Conservation (phyloP, 176 grass and related monocot species). For the Melocanna baccifera region DNA sequence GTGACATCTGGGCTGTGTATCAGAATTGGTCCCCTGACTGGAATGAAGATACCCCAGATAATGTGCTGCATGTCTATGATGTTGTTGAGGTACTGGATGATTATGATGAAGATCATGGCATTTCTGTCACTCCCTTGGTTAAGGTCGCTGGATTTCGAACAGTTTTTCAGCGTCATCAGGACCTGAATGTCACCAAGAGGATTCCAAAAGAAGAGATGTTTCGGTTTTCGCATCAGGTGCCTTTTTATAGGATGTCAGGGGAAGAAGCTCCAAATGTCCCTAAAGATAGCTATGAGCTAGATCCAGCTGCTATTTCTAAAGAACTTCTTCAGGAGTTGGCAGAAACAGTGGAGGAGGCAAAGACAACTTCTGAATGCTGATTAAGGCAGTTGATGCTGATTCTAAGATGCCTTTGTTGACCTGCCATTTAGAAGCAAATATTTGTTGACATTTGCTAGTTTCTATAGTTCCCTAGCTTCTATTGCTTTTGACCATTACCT, state of each 20-base stretch:
- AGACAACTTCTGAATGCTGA: slow-evolving; percentile 30
- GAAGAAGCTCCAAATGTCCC: slow-evolving; percentile 58
- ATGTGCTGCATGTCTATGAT: slow-evolving; percentile 52
- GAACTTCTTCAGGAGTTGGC: slow-evolving; percentile 54
- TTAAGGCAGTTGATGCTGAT: slow-evolving; percentile 19
- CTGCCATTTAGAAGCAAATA: slow-evolving; percentile 31
- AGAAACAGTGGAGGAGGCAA: slow-evolving; percentile 7
- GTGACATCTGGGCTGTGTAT: slow-evolving; percentile 64
- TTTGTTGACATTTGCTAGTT: slow-evolving; percentile 12
- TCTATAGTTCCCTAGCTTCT: slow-evolving; percentile 26
- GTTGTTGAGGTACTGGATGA: slow-evolving; percentile 50
- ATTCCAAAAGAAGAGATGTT: slow-evolving; percentile 68
- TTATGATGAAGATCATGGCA: slow-evolving; percentile 51
- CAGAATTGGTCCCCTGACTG: slow-evolving; percentile 61
- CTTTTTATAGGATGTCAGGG: slow-evolving; percentile 56
- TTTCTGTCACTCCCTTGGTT: slow-evolving; percentile 52
- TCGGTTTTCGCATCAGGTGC: slow-evolving; percentile 64
- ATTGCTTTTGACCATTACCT: slow-evolving; percentile 33
- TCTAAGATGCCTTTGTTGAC: slow-evolving; percentile 17
- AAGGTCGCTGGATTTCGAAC: slow-evolving; percentile 57
- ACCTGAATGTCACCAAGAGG: slow-evolving; percentile 20
- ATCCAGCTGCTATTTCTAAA: slow-evolving; percentile 59
- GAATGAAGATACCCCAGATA: slow-evolving; percentile 52
- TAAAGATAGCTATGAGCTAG: slow-evolving; percentile 64
- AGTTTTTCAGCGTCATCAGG: slow-evolving; percentile 41